A percentile compares a stretch with the other conserved stretches of the same genome.
phyloP scores from a whole-genome alignment of 352 stramenopile species.

The Phytophthora rubi region DNA sequence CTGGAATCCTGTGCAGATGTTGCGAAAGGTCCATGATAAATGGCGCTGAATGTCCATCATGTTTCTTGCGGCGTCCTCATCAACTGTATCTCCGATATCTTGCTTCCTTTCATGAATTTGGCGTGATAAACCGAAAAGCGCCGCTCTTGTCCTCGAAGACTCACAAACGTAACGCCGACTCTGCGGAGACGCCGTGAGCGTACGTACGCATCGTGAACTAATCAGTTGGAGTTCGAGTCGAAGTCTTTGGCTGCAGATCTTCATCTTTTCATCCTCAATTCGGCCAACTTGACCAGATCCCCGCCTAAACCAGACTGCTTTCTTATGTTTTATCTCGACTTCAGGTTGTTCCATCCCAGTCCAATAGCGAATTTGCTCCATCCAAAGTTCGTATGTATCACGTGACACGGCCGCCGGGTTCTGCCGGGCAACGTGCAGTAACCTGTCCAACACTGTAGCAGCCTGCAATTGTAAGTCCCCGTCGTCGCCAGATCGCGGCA shows the following conservation, averaged over 20 bases:
- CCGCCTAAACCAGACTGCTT: conserved; percentile 26
- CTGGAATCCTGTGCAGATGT: conserved; percentile 70
- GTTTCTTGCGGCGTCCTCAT: conserved; percentile 24
- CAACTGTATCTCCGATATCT: not conserved
- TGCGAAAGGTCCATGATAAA: conserved; percentile 57
- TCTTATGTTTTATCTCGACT: conserved; percentile 4
- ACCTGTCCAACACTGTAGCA: conserved; percentile 47
- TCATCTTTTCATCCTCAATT: conserved; percentile 9
- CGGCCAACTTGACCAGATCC: conserved; percentile 11
- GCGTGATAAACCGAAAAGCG: conserved; percentile 58
- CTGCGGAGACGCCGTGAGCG: conserved; percentile 56
- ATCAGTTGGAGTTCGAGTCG: conserved; percentile 43
- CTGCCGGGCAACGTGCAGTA: conserved; percentile 55
- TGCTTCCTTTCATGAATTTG: conserved; percentile 53
- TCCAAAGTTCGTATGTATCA: conserved; percentile 67
- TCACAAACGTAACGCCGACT: conserved; percentile 58
- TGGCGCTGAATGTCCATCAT: conserved; percentile 40
- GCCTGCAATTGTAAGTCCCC: conserved; percentile 50
- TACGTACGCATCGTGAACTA: conserved; percentile 58
- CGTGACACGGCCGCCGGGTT: conserved; percentile 38
- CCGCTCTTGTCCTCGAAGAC: conserved; percentile 53
- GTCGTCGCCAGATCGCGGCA: conserved; percentile 41
- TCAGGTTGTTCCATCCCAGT: conserved; percentile 17
- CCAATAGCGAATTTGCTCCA: conserved; percentile 67
- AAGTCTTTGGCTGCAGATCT: conserved; percentile 5